A percentile compares a stretch with the other conserved stretches of the same genome.
Conservation (phyloP, 2,329 filamentous ascomycete genomes). For the Cryphonectria naterciae region DNA sequence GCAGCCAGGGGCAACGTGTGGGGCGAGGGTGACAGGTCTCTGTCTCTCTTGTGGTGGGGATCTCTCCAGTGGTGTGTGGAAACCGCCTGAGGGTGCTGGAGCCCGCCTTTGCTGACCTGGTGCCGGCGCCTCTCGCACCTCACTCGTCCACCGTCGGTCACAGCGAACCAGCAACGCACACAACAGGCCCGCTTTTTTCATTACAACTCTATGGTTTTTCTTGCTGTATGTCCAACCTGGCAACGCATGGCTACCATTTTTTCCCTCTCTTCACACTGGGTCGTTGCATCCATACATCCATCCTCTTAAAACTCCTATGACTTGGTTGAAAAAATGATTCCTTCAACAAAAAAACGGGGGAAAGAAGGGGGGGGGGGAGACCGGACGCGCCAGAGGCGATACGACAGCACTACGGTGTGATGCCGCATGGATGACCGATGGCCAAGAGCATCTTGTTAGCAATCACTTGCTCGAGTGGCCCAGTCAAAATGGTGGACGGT, state of each 20-base stretch:
- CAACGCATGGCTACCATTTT: neutral
- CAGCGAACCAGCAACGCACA: conserved; percentile 9
- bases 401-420: conserved; percentile 6
- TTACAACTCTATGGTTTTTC: neutral
- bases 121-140: conserved; percentile 9
- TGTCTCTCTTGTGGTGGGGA: neutral
- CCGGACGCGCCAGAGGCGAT: neutral
- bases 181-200: conserved; percentile 17
- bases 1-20: conserved; percentile 1
- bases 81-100: conserved; percentile 5
- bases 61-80: neutral
- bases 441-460: conserved; percentile 13
- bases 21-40: neutral
- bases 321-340: conserved; percentile 16
- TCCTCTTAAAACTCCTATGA: neutral
- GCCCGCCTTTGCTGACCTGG: conserved; percentile 8
- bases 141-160: conserved; percentile 24
- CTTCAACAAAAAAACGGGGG: conserved; percentile 2
- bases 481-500: neutral
- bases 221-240: neutral
- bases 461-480: neutral
- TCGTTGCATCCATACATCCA: conserved; percentile 7
- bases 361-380: neutral
- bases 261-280: neutral
- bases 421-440: conserved; percentile 4